Evolutionary conservation across 2,329 filamentous ascomycete species (phyloP).

Genomic region (Mycosphaerelloides madeirae): DNA sequence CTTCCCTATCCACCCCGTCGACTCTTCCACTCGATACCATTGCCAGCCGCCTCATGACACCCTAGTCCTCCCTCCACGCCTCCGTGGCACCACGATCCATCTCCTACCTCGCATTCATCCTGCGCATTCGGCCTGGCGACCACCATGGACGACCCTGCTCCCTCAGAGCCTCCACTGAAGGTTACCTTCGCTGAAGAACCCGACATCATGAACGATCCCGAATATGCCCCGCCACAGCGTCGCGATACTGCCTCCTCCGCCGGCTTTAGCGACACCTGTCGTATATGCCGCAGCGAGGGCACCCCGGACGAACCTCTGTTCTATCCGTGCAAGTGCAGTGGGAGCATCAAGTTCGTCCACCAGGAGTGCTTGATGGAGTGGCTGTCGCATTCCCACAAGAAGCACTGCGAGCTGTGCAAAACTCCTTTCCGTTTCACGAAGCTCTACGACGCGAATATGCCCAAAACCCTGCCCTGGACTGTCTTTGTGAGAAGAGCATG

Average conservation of each 20-base stretch:
- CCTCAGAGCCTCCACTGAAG: neutral
- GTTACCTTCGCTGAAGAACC: conserved; percentile 28
- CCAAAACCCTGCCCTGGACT: conserved; percentile 69
- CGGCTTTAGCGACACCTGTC: conserved; percentile 70
- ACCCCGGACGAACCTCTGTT: conserved; percentile 80
- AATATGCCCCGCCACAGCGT: conserved; percentile 32
- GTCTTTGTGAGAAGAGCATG: conserved; percentile 76
- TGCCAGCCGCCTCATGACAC: conserved; percentile 5
- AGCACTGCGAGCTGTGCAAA: conserved; percentile 98
- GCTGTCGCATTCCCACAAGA: conserved; percentile 98
- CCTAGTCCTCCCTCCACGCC: conserved; percentile 7
- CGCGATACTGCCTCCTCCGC: conserved; percentile 23
- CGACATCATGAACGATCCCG: conserved; percentile 56
- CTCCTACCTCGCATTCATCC: neutral
- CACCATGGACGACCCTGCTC: conserved; percentile 16
- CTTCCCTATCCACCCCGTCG: neutral
- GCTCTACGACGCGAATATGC: conserved; percentile 93
- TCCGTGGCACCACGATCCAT: conserved; percentile 6
- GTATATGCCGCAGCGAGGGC: conserved; percentile 90
- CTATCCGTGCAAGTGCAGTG: conserved; percentile 97
- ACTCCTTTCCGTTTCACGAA: conserved; percentile 98
- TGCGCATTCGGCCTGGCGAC: neutral
- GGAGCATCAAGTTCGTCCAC: conserved; percentile 97
- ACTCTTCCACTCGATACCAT: neutral
- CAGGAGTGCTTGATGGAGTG: conserved; percentile 98